Percentiles rank a stretch among this genome's conserved stretches.
Evolutionary conservation across 257 asterid genomes (phyloP).

Genomic region (Leonotis leonurus): DNA sequence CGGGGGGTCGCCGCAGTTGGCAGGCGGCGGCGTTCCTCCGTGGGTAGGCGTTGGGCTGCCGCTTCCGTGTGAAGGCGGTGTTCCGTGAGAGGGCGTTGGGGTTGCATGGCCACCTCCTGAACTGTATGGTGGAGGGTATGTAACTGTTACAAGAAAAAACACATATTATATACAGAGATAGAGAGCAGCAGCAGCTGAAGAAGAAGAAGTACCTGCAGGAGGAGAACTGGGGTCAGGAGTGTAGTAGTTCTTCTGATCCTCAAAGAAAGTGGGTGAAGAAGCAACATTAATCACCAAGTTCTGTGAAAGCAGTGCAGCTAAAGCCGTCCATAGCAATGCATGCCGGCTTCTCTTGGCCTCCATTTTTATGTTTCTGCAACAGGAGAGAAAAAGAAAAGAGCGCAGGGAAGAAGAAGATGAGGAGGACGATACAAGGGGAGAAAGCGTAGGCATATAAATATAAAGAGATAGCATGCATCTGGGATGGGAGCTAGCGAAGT

Average conservation of each 20-base stretch:
- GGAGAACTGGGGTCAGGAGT: conserved; percentile 57
- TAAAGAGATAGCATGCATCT: too few species aligned
- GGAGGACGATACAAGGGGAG: conserved; percentile 15
- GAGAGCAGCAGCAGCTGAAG: not conserved
- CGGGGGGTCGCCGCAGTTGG: conserved; percentile 72
- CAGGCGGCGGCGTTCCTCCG: conserved; percentile 55
- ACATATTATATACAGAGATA: not conserved
- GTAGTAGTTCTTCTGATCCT: conserved; percentile 58
- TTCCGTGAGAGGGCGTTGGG: conserved; percentile 30
- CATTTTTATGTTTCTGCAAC: conserved; percentile 14
- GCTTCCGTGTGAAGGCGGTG: conserved; percentile 38
- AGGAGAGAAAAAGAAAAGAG: not conserved
- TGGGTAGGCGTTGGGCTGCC: conserved; percentile 30
- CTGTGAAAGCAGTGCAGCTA: conserved; percentile 49
- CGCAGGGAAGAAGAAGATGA: conserved; percentile 13
- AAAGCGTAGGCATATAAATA: conserved; percentile 21
- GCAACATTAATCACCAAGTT: conserved; percentile 34
- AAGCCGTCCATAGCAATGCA: conserved; percentile 40
- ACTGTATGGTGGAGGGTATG: conserved; percentile 35
- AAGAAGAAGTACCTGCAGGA: conserved; percentile 30
- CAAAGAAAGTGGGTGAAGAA: conserved; percentile 27
- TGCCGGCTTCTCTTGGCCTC: conserved; percentile 32
- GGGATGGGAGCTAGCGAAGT: conserved; percentile 38
- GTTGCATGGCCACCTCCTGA: conserved; percentile 46
- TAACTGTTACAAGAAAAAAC: conserved; percentile 29